Base-by-base conservation (phyloP, 208 protist genomes). In the Leishmania major region DNA sequence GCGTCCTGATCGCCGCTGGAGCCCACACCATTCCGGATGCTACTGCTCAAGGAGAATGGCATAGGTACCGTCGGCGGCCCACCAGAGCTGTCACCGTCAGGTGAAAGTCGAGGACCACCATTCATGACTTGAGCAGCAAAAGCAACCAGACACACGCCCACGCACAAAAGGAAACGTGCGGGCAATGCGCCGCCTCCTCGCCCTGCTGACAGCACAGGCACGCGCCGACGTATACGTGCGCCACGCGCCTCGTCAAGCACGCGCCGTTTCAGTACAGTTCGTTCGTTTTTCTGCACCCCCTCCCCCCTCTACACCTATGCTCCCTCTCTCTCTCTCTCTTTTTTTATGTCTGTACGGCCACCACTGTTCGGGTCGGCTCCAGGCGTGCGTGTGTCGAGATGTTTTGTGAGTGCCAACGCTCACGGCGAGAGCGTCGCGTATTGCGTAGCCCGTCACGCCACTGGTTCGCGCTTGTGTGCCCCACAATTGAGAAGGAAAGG, bases 11-110 rank as follows among this genome's bases (percentile, higher is more conserved):
- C 31, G 40, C 74, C 40, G 35, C 37, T 78, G 74, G 47, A 8
- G 55, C 51, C 74, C 35, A 53, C 69, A 11, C 69, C 43, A 51
- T 73, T 73, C 37, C 69, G 49, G 43, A 35, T 47, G 8, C 69
- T 53, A 47, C 43, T 73, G 69, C 43, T 73, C n/a, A 78, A 45
- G 25, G 74, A 67, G 35, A 78, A 78, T 35, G 74, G 74, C 74
- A 78, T 78, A 10, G 74, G 74, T n/a, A 66, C 74, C 37, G 37
- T 66, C 19, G 74, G 74, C 37, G 74, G 35, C 5, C 53, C 53
- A 78, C 74, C 74, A 37, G 51, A 15, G 7, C 35, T 40, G 53
- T 45, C 74, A 66, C 55, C 74, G 28, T 31, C 74, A 49, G 74
- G 74, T 25, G 74, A 69, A 47, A 57, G 40, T 53, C 57, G 74